phyloP scores from a whole-genome alignment of 768 basidiomycete species.

The Termitomyces eurrhizus region DNA sequence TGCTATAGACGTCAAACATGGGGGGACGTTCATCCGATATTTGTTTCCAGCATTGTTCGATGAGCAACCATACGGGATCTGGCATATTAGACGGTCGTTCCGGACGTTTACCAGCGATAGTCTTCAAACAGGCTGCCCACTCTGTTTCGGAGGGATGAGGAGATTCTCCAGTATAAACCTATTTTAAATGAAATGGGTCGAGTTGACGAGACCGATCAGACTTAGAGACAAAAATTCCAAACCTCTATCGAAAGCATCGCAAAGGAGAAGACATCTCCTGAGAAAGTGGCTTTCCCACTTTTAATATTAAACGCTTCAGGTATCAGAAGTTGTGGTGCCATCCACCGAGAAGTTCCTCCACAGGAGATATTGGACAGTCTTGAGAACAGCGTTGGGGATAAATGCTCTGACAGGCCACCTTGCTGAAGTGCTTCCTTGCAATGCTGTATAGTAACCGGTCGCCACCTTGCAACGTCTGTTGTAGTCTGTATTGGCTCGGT shows the following conservation, averaged over 20 bases:
- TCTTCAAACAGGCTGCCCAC: background rate
- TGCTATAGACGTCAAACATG: conserved; percentile 6
- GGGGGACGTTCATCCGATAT: conserved; percentile 2
- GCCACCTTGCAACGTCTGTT: background rate
- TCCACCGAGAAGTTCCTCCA: conserved; percentile 25
- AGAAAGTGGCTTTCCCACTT: conserved; percentile 17
- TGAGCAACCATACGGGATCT: conserved; percentile 4
- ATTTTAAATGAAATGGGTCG: background rate
- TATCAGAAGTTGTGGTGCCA: conserved; percentile 24
- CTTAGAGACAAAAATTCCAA: background rate
- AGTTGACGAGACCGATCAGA: background rate
- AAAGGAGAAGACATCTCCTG: conserved; percentile 27
- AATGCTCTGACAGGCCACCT: conserved; percentile 2
- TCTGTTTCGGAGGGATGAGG: background rate
- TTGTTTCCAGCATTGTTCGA: conserved; percentile 9
- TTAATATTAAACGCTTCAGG: conserved; percentile 12
- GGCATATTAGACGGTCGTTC: conserved; percentile 5
- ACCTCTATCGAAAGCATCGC: conserved; percentile 21
- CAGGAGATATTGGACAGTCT: conserved; percentile 14
- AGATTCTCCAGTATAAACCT: conserved; percentile 9
- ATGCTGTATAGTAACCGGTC: background rate
- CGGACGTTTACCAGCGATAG: conserved; percentile 1
- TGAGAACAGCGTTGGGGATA: conserved; percentile 4
- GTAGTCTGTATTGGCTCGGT: background rate
- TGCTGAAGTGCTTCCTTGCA: background rate